Base-by-base conservation (phyloP, 768 basidiomycete species). In the Amanita thiersii region DNA sequence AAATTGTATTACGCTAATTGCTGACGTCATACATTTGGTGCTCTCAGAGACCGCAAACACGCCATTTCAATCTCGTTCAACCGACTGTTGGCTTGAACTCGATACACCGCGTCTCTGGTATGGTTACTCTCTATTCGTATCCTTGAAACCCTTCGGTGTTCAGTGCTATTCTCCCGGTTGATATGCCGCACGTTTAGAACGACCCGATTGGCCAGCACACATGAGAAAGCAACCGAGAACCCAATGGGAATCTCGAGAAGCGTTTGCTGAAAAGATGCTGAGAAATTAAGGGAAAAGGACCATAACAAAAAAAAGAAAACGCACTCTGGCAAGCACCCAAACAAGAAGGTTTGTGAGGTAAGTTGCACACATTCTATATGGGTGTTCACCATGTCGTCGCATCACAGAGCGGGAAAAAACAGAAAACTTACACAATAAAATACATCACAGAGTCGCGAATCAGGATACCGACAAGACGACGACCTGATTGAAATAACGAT, bases 161-260 rank as follows among this genome's bases (percentile, higher is more conserved):
- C n/a, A n/a, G n/a, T n/a, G n/a, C n/a, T n/a, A n/a, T n/a, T n/a
- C n/a, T 62, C 57, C 14, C 56, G 55, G 35, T 63, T 65, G 11
- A 66, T 58, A 35, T 60, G 53, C 7, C 75, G 73, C 19, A 79
- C 70, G 47, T 78, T 79, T 23, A 79, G 60, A 18, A 73, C 66
- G 10, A 78, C 64, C 15, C 77, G 63, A 51, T 72, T 79, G n/a
- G 72, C 65, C 40, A 79, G 60, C 4, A 75, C 70, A 50, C 73
- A 77, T 0, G 77, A 73, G 56, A 80, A 61, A 1, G 77, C 73
- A 15, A 77, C 64, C 2, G 74, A 65, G 55, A 78, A 80, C 10
- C 72, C 74, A 43, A 79, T 67, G 0, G 77, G 73, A 17, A 75
- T 66, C 57, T 76, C 77, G 10, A 73, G 51, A 5, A 70, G 62